phyloP scores from a whole-genome alignment of 2,329 filamentous ascomycete species.

The Sporothrix schenckii region DNA sequence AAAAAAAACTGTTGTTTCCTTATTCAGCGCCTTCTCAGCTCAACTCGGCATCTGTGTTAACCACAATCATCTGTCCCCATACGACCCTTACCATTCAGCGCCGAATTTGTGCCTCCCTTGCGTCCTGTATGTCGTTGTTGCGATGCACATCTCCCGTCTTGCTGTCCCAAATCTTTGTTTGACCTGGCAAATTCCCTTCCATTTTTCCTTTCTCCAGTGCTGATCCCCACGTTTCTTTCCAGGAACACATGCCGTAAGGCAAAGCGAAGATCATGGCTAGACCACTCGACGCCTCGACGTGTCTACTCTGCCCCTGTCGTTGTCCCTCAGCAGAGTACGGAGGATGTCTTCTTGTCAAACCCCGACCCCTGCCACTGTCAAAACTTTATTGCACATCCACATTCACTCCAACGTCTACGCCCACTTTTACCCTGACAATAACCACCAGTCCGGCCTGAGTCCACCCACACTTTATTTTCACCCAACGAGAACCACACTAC shows the following conservation, averaged over 20 bases:
- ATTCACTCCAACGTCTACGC: neutral
- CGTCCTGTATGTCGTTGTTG: neutral
- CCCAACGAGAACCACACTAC: neutral
- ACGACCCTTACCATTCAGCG: too few species aligned
- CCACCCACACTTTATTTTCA: conserved; percentile 20
- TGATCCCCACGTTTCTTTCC: neutral
- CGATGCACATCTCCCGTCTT: neutral
- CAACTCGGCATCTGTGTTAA: neutral
- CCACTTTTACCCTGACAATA: neutral
- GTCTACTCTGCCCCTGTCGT: neutral
- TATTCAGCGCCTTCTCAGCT: neutral
- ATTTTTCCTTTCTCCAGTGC: conserved; percentile 1
- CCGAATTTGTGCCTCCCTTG: conserved; percentile 6
- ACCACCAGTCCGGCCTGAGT: neutral
- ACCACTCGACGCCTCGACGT: conserved; percentile 2
- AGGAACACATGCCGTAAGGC: neutral
- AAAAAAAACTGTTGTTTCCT: too few species aligned
- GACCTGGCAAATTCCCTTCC: too few species aligned
- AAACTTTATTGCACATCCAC: neutral
- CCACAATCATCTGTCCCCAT: neutral
- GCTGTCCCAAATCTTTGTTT: neutral
- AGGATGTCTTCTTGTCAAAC: neutral
- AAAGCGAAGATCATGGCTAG: conserved; percentile 13
- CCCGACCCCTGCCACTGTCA: conserved; percentile 5
- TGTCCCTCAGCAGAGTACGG: neutral